Evolutionary conservation across 306 rosid genomes (phyloP).

Genomic region (Quercus ilex): DNA sequence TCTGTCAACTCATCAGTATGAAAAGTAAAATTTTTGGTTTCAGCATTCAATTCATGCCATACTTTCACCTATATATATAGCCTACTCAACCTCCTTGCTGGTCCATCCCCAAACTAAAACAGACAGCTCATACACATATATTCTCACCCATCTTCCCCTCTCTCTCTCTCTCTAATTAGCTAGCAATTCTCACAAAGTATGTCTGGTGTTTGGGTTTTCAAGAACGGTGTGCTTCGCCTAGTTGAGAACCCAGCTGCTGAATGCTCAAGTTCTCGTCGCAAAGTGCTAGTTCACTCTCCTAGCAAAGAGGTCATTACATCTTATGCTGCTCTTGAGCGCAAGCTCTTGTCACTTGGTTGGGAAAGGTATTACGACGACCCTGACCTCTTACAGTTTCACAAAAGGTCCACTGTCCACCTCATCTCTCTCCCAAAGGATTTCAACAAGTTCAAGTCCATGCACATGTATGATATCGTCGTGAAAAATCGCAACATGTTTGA

Average conservation of each 20-base stretch:
- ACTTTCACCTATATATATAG: slow-evolving; percentile 32
- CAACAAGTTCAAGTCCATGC: slow-evolving; percentile 75
- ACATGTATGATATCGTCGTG: slow-evolving; percentile 94
- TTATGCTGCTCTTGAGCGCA: slow-evolving; percentile 52
- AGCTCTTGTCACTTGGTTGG: slow-evolving; percentile 69
- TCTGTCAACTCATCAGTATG: no score
- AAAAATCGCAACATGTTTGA: slow-evolving; percentile 76
- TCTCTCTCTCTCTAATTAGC: neutral
- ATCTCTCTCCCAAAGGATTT: slow-evolving; percentile 88
- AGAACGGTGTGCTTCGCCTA: slow-evolving; percentile 75
- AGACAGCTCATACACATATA: neutral
- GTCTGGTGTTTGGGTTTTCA: slow-evolving; percentile 98
- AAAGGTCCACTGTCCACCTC: slow-evolving; percentile 71
- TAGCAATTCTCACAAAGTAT: slow-evolving; percentile 14
- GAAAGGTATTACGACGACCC: slow-evolving; percentile 90
- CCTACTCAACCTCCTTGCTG: slow-evolving; percentile 12
- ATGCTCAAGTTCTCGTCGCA: slow-evolving; percentile 37
- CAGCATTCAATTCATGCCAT: neutral
- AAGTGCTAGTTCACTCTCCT: slow-evolving; percentile 65
- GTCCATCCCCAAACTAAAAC: slow-evolving; percentile 1
- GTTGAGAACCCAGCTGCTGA: slow-evolving; percentile 73
- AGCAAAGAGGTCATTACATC: slow-evolving; percentile 64
- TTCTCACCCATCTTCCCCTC: neutral
- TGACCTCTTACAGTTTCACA: slow-evolving; percentile 83
- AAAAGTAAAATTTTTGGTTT: no score